These are phyloP conservation scores for Ceratobasidium sp. DNA, from an alignment of 1,284 basidiomycete genomes.

Conservation along the genomic window DNA sequence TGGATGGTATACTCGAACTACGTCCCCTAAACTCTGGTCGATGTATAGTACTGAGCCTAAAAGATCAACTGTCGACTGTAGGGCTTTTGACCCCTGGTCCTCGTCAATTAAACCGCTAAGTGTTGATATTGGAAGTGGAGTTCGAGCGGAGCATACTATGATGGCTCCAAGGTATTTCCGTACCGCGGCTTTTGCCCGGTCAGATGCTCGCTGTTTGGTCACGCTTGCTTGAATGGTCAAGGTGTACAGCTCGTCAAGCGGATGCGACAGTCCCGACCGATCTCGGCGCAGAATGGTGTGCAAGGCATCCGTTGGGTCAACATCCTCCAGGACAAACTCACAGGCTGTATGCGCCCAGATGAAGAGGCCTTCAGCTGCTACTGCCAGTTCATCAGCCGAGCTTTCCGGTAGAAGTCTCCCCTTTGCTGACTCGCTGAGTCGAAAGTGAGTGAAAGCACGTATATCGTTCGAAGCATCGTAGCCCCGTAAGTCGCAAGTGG, in stretches of 20 bases:
- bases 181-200: too few species aligned
- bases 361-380: constrained; percentile 23
- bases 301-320: neutral
- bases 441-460: neutral
- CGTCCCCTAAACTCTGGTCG: neutral
- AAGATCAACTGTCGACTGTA: neutral
- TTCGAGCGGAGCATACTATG: too few species aligned
- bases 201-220: neutral
- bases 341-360: constrained; percentile 30
- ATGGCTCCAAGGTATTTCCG: too few species aligned
- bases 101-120: neutral
- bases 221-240: too few species aligned
- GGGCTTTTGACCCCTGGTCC: neutral
- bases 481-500: neutral
- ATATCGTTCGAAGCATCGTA: constrained; percentile 10
- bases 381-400: too few species aligned
- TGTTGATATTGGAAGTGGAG: neutral
- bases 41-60: neutral
- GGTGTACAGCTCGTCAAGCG: neutral
- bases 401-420: too few species aligned
- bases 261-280: neutral
- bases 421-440: too few species aligned
- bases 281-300: neutral
- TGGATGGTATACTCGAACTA: neutral
- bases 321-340: neutral